Base-by-base conservation (phyloP, 768 basidiomycete genomes). In the Mycena polygramma region DNA sequence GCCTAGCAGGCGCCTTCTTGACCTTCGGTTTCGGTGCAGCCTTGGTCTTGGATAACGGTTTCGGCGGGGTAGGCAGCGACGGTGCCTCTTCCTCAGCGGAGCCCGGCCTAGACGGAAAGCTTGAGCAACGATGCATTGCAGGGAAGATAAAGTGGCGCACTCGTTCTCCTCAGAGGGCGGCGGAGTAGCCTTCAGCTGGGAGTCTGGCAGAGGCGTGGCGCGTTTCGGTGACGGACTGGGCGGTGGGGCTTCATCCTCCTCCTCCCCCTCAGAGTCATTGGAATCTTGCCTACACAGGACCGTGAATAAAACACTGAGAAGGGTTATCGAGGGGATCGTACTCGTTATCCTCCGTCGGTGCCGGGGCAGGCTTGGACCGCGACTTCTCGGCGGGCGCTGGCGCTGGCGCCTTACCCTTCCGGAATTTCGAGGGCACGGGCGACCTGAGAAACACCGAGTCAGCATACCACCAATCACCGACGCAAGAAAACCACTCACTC, bases 381-480 rank as follows among this genome's bases (percentile, higher is more conserved):
- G 61, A 20, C 26, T n/a, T 30, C 48, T 58, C 63, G 14, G 41
- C 49, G 2, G 55, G 26, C 22, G 36, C 30, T 3, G 30, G 30
- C 30, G 3, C 30, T 30, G n/a, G n/a, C n/a, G n/a, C n/a, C 67
- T 72, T 60, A 8, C 22, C 59, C 65, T 63, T 71, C 26, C 60
- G 53, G 8, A 19, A 7, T 41, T 66, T 72, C 17, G 15, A 15
- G 20, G 63, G 66, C 9, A 48, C 39, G 19, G 70, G 55, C 6
- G 62, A 60, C 2, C 69, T 70, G 36, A 14, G 68, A 64, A 15
- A 15, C 9, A 54, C 4, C 35, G 7, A 55, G 17, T 55, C 19
- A 55, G 37, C 54, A 39, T 20, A 22, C 51, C 19, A 46, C 26
- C 10, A 26, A 52, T n/a, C 54, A n/a, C 36, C 9, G 11, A 39